A percentile compares a stretch with the other conserved stretches of the same genome.
phyloP scores from a whole-genome alignment of 2,329 filamentous ascomycete species.

The Diaporthe helianthi region DNA sequence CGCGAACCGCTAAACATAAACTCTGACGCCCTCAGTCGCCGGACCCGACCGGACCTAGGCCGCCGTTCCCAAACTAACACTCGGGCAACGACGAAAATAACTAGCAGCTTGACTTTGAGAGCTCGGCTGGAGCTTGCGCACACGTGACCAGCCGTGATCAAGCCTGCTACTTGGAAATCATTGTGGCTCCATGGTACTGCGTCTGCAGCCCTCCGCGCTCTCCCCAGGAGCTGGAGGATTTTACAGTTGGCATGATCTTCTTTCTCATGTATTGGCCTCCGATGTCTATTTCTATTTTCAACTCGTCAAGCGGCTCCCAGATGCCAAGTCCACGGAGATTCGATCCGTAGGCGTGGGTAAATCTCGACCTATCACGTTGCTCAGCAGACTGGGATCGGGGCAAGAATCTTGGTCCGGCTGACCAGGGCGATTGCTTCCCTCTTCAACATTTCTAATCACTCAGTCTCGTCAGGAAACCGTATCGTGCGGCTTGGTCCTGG shows the following conservation, averaged over 20 bases:
- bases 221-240: background rate
- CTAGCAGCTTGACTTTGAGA: background rate
- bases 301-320: background rate
- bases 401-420: background rate
- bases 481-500: slow-evolving; percentile 46
- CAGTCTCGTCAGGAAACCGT: slow-evolving; percentile 52
- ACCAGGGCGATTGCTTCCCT: background rate
- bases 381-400: background rate
- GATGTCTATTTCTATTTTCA: background rate
- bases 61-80: background rate
- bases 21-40: background rate
- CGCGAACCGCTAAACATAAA: background rate
- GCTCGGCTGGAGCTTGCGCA: background rate
- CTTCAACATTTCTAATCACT: background rate
- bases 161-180: background rate
- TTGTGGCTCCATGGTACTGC: background rate
- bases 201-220: background rate
- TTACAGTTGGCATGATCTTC: background rate
- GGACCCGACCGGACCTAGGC: background rate
- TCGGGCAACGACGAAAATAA: slow-evolving; percentile 13
- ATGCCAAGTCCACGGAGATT: background rate
- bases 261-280: background rate
- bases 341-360: background rate
- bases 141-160: background rate
- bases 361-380: background rate